These are phyloP conservation scores for Penicillium sp. DNA, from an alignment of 2,329 filamentous ascomycete species.

Conservation along the genomic window DNA sequence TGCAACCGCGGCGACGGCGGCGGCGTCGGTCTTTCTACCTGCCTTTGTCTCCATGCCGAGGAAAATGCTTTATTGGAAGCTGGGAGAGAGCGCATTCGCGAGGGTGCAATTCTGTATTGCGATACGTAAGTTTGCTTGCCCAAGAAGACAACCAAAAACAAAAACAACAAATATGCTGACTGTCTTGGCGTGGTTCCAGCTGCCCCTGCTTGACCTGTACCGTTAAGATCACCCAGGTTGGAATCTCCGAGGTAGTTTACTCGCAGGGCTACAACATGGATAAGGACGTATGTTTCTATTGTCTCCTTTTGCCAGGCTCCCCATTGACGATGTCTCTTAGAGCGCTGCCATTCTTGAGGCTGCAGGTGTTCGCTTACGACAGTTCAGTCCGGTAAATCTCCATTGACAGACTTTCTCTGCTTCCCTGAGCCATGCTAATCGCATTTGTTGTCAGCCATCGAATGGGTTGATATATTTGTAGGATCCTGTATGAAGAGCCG, in stretches of 20 bases:
- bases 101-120: conserved; percentile 82
- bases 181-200: conserved; percentile 28
- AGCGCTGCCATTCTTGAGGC: conserved; percentile 78
- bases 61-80: conserved; percentile 96
- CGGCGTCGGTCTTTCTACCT: conserved; percentile 77
- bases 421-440: conserved; percentile 3
- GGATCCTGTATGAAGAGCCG: conserved; percentile 26
- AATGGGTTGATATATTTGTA: conserved; percentile 65
- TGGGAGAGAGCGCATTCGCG: conserved; percentile 81
- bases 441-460: conserved; percentile 51
- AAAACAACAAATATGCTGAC: neutral
- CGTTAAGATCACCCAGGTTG: conserved; percentile 97
- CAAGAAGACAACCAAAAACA: neutral
- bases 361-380: conserved; percentile 79
- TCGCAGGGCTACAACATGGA: conserved; percentile 95
- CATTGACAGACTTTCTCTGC: neutral
- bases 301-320: neutral
- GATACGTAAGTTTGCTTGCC: conserved; percentile 59
- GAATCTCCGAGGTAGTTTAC: conserved; percentile 93
- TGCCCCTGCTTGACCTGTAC: conserved; percentile 97
- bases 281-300: conserved; percentile 50
- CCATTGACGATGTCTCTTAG: conserved; percentile 28
- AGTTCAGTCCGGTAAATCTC: conserved; percentile 72
- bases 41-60: conserved; percentile 95
- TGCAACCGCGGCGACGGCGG: conserved; percentile 74